Evolutionary conservation across 495 filamentous ascomycete genomes (phyloP).

Genomic region (Darksidea phi): DNA sequence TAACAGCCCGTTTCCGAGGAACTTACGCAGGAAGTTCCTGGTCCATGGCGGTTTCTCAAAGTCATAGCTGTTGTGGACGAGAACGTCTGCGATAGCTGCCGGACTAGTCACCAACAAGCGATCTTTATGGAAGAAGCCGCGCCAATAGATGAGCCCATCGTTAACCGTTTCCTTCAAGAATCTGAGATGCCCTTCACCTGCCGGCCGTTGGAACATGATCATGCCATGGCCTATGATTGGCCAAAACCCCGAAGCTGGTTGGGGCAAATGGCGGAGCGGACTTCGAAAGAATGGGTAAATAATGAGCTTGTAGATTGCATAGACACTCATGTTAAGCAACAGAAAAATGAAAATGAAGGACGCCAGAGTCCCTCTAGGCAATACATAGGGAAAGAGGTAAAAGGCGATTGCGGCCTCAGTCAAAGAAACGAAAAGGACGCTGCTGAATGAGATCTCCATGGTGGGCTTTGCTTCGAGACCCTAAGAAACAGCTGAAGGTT

Average conservation of each 20-base stretch:
- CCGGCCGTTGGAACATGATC: constrained; percentile 30
- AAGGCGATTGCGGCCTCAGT: constrained; percentile 12
- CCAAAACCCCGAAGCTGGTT: constrained; percentile 4
- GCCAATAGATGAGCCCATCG: constrained; percentile 39
- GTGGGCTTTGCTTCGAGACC: too few species aligned
- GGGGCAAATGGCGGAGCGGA: constrained; percentile 36
- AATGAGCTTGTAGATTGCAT: constrained; percentile 9
- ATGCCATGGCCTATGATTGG: constrained; percentile 35
- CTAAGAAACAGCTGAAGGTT: too few species aligned
- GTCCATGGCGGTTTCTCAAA: constrained; percentile 53
- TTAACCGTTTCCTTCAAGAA: constrained; percentile 36
- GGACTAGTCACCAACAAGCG: constrained; percentile 35
- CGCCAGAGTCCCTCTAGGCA: background rate
- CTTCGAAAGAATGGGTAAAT: constrained; percentile 34
- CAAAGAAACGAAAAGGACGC: constrained; percentile 16
- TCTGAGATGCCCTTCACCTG: constrained; percentile 16
- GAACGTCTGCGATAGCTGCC: constrained; percentile 38
- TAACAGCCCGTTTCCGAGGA: constrained; percentile 42
- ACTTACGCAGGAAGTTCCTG: constrained; percentile 38
- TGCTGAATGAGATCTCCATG: constrained; percentile 4
- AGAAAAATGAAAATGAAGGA: constrained; percentile 14
- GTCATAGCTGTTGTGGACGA: constrained; percentile 48
- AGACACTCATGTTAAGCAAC: constrained; percentile 13
- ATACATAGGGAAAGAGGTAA: constrained; percentile 13
- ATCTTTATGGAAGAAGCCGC: constrained; percentile 35